A percentile compares a stretch with the other conserved stretches of the same genome.
Conservation (phyloP, 2,329 filamentous ascomycete species). For the Emergomyces orientalis region DNA sequence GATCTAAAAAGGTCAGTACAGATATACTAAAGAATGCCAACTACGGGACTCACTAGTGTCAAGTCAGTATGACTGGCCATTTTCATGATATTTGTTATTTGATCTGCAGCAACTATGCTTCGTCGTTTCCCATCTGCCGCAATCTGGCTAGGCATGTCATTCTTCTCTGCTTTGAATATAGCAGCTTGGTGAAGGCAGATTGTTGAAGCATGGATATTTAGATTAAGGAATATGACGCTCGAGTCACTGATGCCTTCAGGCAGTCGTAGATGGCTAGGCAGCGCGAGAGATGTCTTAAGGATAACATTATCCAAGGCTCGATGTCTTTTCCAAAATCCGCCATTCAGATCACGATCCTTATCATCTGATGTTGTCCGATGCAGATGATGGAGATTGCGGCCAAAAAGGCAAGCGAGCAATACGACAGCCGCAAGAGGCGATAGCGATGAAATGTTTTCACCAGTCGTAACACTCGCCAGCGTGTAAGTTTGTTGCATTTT, state of each 20-base stretch:
- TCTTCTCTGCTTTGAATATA: conserved; percentile 93
- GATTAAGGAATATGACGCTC: conserved; percentile 88
- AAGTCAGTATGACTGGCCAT: conserved; percentile 88
- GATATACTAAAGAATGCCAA: background rate
- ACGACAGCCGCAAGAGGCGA: conserved; percentile 72
- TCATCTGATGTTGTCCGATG: conserved; percentile 78
- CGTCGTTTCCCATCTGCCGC: conserved; percentile 84
- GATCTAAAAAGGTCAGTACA: conserved; percentile 50
- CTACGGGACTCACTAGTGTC: conserved; percentile 53
- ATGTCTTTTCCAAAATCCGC: conserved; percentile 93
- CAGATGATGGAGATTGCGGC: conserved; percentile 80
- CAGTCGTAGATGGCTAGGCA: conserved; percentile 73
- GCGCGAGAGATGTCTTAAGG: conserved; percentile 70
- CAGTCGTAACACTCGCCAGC: conserved; percentile 46
- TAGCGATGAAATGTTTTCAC: conserved; percentile 62
- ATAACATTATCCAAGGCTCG: conserved; percentile 81
- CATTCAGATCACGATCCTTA: conserved; percentile 76
- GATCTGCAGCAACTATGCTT: conserved; percentile 85
- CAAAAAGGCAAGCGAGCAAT: conserved; percentile 81
- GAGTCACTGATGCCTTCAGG: conserved; percentile 65
- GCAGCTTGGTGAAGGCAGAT: conserved; percentile 98
- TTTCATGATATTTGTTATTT: conserved; percentile 91
- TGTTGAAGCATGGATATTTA: conserved; percentile 92
- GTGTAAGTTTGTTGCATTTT: conserved; percentile 62
- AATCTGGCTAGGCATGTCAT: conserved; percentile 65